Evolutionary conservation across 2,329 filamentous ascomycete species (phyloP).

Genomic region (Fusarium torulosum): DNA sequence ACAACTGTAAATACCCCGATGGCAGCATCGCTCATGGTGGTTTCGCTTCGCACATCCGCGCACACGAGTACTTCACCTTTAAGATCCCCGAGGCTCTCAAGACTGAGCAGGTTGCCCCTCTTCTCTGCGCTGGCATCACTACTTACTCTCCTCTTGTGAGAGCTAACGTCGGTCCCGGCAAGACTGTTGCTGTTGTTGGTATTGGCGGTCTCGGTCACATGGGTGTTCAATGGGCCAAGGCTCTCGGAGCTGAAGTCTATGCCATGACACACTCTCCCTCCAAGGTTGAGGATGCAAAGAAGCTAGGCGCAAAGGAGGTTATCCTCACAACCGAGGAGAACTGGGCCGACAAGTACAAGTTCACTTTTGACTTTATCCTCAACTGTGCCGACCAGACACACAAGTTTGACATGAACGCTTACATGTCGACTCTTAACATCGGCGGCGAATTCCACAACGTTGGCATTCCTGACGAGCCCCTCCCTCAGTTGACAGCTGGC

Average conservation of each 20-base stretch:
- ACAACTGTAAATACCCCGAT: conserved; percentile 67
- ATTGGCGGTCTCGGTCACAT: conserved; percentile 82
- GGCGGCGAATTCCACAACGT: conserved; percentile 69
- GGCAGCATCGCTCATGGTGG: conserved; percentile 75
- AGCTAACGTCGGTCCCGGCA: conserved; percentile 76
- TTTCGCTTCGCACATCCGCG: conserved; percentile 63
- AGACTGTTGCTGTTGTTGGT: conserved; percentile 75
- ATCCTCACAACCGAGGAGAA: conserved; percentile 61
- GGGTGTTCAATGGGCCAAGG: conserved; percentile 77
- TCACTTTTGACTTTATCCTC: conserved; percentile 65
- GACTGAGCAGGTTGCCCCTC: conserved; percentile 69
- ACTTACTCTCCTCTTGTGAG: conserved; percentile 76
- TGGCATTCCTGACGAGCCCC: conserved; percentile 65
- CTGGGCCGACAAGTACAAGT: conserved; percentile 69
- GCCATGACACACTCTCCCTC: conserved; percentile 70
- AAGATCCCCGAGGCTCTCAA: conserved; percentile 67
- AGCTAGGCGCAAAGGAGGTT: conserved; percentile 71
- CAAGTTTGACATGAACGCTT: conserved; percentile 66
- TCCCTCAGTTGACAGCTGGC: conserved; percentile 58
- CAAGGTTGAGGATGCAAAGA: conserved; percentile 71
- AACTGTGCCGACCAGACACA: conserved; percentile 64
- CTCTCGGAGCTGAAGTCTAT: conserved; percentile 75
- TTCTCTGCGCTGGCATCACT: conserved; percentile 84
- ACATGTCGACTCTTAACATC: conserved; percentile 65
- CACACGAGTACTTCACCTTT: conserved; percentile 69